Conservation (phyloP, 2,329 filamentous ascomycete genomes). For the Calonectria pauciramosa region DNA sequence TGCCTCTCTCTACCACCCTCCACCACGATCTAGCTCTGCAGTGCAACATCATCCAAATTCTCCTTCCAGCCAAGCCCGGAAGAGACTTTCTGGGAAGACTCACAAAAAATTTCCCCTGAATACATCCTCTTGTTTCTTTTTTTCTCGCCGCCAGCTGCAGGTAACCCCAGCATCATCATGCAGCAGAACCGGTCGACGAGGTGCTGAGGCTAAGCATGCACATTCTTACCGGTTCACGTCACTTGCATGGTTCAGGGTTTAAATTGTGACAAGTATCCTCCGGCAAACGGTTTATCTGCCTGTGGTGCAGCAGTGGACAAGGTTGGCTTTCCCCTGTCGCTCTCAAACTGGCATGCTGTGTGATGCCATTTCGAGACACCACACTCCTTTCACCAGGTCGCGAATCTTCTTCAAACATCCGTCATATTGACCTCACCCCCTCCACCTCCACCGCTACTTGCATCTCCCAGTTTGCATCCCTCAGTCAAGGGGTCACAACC, state of each 20-base stretch:
- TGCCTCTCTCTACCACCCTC: background rate
- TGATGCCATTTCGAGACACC: background rate
- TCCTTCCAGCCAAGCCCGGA: background rate
- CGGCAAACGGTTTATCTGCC: background rate
- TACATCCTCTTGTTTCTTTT: background rate
- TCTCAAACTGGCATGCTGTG: background rate
- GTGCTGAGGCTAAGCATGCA: background rate
- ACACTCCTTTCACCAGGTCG: background rate
- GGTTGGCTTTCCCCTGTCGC: background rate
- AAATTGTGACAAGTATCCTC: background rate
- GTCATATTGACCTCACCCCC: background rate
- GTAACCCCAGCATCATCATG: background rate
- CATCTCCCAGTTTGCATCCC: too few species aligned
- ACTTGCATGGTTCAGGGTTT: background rate
- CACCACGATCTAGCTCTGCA: background rate
- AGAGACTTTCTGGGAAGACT: background rate
- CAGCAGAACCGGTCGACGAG: background rate
- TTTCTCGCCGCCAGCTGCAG: background rate
- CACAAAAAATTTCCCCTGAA: background rate
- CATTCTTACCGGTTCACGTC: background rate
- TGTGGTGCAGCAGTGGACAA: background rate
- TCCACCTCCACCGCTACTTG: background rate
- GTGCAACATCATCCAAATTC: background rate
- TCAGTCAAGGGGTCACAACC: background rate
- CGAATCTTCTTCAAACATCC: background rate